Evolutionary conservation across 1,284 basidiomycete genomes (phyloP).

Genomic region (Ceratobasidium sp.): DNA sequence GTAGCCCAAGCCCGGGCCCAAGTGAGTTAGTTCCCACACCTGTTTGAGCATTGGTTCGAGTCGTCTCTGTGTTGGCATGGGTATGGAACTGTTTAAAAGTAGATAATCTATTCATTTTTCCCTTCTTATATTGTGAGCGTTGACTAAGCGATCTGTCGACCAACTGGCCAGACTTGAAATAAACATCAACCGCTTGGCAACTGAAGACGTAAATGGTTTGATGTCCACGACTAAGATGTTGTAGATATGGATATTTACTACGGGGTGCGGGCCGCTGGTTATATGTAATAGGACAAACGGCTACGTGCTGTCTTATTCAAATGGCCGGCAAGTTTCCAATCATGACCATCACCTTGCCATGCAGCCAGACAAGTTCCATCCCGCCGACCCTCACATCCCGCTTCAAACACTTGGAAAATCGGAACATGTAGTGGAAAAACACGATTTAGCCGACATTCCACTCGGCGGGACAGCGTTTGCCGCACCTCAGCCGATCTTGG

Average conservation of each 20-base stretch:
- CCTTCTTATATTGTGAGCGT: neutral
- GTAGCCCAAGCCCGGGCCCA: too few species aligned
- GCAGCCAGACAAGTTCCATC: too few species aligned
- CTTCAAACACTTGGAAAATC: neutral
- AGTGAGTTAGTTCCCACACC: neutral
- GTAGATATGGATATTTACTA: neutral
- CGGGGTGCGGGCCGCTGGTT: neutral
- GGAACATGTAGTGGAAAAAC: too few species aligned
- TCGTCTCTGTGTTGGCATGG: neutral
- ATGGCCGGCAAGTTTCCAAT: neutral
- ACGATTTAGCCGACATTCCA: neutral
- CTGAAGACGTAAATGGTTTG: neutral
- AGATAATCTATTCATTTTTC: neutral
- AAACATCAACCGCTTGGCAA: neutral
- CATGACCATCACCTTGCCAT: too few species aligned
- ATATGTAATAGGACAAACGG: neutral
- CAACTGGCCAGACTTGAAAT: conserved; percentile 9
- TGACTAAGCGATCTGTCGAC: neutral
- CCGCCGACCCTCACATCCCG: neutral
- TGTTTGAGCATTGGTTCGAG: neutral
- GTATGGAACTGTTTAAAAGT: neutral
- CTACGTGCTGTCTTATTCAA: neutral
- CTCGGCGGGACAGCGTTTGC: neutral
- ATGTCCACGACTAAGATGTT: neutral
- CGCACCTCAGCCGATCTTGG: neutral